A percentile compares a stretch with the other conserved stretches of the same genome.
Evolutionary conservation across 208 protist species (phyloP).

Genomic region (Leishmania aethiopica): DNA sequence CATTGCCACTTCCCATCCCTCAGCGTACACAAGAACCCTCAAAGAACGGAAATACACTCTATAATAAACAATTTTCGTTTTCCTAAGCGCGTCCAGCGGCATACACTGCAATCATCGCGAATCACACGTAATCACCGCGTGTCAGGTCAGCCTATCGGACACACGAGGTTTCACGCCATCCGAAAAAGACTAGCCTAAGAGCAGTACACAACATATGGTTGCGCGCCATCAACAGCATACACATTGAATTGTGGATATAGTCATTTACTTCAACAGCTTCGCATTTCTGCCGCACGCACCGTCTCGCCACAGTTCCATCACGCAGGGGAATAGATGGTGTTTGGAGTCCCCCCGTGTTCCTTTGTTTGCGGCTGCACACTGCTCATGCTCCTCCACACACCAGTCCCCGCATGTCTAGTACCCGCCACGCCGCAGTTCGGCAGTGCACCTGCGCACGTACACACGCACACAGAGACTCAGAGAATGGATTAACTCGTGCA

Average conservation of each 20-base stretch:
- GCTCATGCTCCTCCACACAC: background rate
- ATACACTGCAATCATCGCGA: too few species aligned
- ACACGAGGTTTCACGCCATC: background rate
- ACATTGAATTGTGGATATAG: background rate
- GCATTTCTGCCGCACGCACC: too few species aligned
- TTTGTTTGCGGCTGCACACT: background rate
- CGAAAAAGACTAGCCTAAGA: background rate
- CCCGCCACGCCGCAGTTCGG: background rate
- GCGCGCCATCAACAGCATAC: fast-evolving
- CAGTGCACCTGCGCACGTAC: background rate
- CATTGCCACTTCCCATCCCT: background rate
- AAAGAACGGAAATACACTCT: background rate
- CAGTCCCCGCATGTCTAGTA: background rate
- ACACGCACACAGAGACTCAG: conserved; percentile 30
- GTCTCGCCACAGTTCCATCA: conserved; percentile 22
- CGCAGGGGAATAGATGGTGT: background rate
- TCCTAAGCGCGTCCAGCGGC: background rate
- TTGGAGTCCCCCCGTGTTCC: conserved; percentile 1
- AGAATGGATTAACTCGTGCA: conserved; percentile 50
- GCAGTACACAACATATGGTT: background rate
- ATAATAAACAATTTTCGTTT: background rate
- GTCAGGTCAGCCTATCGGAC: too few species aligned
- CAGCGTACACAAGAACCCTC: background rate
- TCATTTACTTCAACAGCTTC: too few species aligned
- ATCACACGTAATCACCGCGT: background rate